These are phyloP conservation scores for Fusarium sublunatum DNA, from an alignment of 2,329 filamentous ascomycete species.

Conservation along the genomic window DNA sequence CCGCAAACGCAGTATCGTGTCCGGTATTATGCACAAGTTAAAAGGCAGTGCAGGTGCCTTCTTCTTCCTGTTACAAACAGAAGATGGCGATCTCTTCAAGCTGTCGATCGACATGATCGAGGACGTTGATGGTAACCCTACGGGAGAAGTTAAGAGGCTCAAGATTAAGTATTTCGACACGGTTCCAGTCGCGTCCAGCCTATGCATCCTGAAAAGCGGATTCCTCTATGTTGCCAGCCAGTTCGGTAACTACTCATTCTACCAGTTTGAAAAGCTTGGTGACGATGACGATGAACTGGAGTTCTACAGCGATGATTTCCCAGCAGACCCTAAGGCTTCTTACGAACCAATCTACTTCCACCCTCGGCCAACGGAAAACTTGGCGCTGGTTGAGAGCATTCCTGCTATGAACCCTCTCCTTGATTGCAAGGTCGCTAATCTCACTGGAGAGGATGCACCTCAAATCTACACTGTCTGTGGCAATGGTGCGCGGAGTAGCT, in stretches of 20 bases:
- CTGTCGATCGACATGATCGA: constrained; percentile 91
- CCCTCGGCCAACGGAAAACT: constrained; percentile 80
- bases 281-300: constrained; percentile 93
- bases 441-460: constrained; percentile 91
- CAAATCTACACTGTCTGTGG: constrained; percentile 96
- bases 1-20: constrained; percentile 85
- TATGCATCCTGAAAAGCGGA: constrained; percentile 94
- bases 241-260: constrained; percentile 92
- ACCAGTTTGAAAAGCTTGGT: constrained; percentile 96
- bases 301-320: constrained; percentile 85
- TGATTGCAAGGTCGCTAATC: constrained; percentile 90
- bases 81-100: constrained; percentile 99
- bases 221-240: constrained; percentile 94
- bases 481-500: constrained; percentile 86
- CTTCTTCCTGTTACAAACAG: constrained; percentile 95
- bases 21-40: constrained; percentile 97
- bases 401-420: constrained; percentile 91
- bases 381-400: constrained; percentile 86
- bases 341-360: constrained; percentile 88
- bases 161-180: constrained; percentile 99
- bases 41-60: constrained; percentile 85
- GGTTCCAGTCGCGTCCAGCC: constrained; percentile 84
- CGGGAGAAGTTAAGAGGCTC: constrained; percentile 82
- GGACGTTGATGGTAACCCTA: constrained; percentile 80
- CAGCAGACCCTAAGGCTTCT: constrained; percentile 76